Conservation (phyloP, 2,329 filamentous ascomycete species). For the Grosmannia clavigera region DNA sequence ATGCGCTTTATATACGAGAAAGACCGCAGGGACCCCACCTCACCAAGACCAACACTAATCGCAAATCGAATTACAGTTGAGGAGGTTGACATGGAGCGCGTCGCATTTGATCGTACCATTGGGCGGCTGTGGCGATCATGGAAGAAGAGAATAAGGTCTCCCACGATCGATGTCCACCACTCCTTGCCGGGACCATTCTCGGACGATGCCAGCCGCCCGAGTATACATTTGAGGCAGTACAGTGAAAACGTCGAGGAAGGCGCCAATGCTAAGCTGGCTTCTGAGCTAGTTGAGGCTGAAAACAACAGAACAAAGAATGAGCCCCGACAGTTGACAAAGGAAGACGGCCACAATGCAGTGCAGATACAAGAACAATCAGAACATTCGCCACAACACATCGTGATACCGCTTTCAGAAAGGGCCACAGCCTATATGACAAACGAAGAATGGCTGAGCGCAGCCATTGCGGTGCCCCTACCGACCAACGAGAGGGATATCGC, state of each 20-base stretch:
- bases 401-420: neutral
- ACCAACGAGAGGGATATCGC: slow-evolving; percentile 54
- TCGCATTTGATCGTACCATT: slow-evolving; percentile 78
- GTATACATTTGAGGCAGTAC: slow-evolving; percentile 22
- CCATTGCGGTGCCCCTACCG: slow-evolving; percentile 57
- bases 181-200: slow-evolving; percentile 37
- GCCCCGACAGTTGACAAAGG: slow-evolving; percentile 2
- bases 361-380: neutral
- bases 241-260: slow-evolving; percentile 15
- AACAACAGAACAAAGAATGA: neutral
- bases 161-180: slow-evolving; percentile 31
- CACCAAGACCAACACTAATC: slow-evolving; percentile 29
- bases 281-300: neutral
- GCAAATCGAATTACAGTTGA: slow-evolving; percentile 68
- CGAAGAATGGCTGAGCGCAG: slow-evolving; percentile 28
- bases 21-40: slow-evolving; percentile 39
- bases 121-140: slow-evolving; percentile 88
- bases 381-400: neutral
- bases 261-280: neutral
- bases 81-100: slow-evolving; percentile 82
- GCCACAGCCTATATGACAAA: slow-evolving; percentile 6
- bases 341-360: slow-evolving; percentile 16
- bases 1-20: slow-evolving; percentile 46
- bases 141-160: slow-evolving; percentile 70
- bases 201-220: slow-evolving; percentile 26